These are phyloP conservation scores for Termitomyces sp. DNA, from an alignment of 768 basidiomycete genomes.

Conservation along the genomic window DNA sequence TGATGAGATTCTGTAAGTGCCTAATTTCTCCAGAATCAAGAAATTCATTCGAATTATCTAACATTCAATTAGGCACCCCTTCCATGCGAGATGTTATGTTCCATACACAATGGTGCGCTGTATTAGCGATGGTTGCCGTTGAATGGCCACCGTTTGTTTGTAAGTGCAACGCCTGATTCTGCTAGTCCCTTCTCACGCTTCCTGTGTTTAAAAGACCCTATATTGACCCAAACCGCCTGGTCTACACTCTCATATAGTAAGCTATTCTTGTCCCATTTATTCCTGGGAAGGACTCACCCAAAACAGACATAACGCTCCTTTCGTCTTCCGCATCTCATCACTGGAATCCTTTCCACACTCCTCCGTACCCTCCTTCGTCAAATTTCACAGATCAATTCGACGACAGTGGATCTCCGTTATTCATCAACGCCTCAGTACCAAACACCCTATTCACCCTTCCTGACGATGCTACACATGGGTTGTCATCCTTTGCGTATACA, in stretches of 20 bases:
- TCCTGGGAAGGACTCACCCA: constrained; percentile 4
- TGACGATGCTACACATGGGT: constrained; percentile 54
- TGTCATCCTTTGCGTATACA: constrained; percentile 79
- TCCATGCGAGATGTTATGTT: constrained; percentile 89
- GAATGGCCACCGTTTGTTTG: constrained; percentile 93
- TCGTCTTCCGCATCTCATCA: constrained; percentile 43
- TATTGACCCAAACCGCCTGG: constrained; percentile 87
- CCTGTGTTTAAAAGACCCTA: constrained; percentile 57
- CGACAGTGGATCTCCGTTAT: constrained; percentile 71
- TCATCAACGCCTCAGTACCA: constrained; percentile 58
- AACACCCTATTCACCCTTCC: constrained; percentile 77
- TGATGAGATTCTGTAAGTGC: constrained; percentile 82
- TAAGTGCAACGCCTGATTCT: constrained; percentile 21
- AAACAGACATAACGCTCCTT: constrained; percentile 69
- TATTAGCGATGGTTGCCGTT: constrained; percentile 89
- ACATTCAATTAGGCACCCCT: constrained; percentile 70
- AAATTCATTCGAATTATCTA: constrained; percentile 10
- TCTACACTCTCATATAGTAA: constrained; percentile 73
- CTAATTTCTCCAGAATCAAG: constrained; percentile 1
- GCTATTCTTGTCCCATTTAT: constrained; percentile 10
- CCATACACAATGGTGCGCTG: constrained; percentile 90
- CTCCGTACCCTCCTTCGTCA: constrained; percentile 59
- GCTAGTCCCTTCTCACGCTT: background rate
- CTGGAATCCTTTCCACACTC: constrained; percentile 63
- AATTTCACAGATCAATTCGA: constrained; percentile 68